Percentiles rank a stretch among this genome's conserved stretches.
These are phyloP conservation scores for Ormosia semicastrata DNA, from an alignment of 306 rosid species.

Conservation along the genomic window DNA sequence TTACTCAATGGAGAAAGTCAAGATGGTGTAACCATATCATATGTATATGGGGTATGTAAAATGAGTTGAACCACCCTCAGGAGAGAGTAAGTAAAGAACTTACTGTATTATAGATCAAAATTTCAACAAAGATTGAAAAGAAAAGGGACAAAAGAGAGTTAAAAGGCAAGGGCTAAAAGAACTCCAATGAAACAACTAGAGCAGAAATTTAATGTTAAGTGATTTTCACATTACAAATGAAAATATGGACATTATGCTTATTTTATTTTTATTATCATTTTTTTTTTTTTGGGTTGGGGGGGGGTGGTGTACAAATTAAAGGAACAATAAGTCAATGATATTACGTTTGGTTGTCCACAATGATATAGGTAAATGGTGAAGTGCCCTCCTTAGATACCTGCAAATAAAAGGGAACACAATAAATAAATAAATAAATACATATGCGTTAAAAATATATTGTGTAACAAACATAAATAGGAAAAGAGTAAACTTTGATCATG, in stretches of 20 bases:
- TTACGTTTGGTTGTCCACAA: constrained; percentile 90
- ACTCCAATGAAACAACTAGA: background rate
- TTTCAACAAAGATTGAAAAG: background rate
- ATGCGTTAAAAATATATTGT: background rate
- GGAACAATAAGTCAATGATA: constrained; percentile 24
- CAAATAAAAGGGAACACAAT: constrained; percentile 28
- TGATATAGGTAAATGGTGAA: constrained; percentile 84
- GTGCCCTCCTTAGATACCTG: constrained; percentile 83
- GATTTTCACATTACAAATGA: background rate
- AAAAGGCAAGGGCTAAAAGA: background rate
- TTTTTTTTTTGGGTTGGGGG: background rate
- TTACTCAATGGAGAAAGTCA: background rate
- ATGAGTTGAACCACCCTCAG: background rate
- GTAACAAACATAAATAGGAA: background rate
- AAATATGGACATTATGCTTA: background rate
- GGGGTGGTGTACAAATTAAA: background rate
- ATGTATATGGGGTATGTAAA: background rate
- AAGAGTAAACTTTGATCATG: background rate
- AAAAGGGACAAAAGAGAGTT: background rate
- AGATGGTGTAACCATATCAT: constrained; percentile 12
- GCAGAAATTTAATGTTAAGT: background rate
- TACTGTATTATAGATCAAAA: background rate
- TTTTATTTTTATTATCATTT: background rate
- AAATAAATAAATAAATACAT: background rate
- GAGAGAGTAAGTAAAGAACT: background rate